Evolutionary conservation across 768 basidiomycete genomes (phyloP).

Genomic region (Boletus reticulatus): DNA sequence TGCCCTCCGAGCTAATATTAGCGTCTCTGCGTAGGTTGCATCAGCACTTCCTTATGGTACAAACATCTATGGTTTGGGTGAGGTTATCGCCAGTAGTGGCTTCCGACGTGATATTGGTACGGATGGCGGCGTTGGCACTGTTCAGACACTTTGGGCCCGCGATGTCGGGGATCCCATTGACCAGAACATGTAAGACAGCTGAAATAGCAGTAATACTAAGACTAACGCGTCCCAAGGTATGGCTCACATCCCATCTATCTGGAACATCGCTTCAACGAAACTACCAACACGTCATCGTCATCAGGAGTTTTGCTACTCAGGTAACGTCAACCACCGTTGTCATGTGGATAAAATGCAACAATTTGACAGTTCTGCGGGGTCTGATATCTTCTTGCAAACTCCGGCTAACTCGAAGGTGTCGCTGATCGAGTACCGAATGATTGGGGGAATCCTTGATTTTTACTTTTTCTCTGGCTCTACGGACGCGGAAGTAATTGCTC

Average conservation of each 20-base stretch:
- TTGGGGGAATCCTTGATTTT: constrained; percentile 76
- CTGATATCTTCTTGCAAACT: constrained; percentile 66
- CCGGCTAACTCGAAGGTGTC: constrained; percentile 55
- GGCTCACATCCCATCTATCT: constrained; percentile 72
- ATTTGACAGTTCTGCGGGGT: constrained; percentile 54
- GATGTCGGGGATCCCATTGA: constrained; percentile 63
- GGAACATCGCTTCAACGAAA: constrained; percentile 64
- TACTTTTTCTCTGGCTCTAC: constrained; percentile 67
- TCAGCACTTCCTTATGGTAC: constrained; percentile 63
- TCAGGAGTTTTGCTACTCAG: constrained; percentile 78
- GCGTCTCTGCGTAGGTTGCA: constrained; percentile 42
- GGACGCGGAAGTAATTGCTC: constrained; percentile 58
- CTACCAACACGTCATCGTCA: constrained; percentile 50
- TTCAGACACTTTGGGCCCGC: constrained; percentile 69
- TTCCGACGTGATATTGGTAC: constrained; percentile 60
- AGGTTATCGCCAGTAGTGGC: constrained; percentile 67
- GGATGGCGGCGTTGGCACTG: constrained; percentile 48
- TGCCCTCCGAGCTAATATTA: neutral
- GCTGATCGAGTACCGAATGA: constrained; percentile 66
- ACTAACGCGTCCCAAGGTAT: constrained; percentile 42
- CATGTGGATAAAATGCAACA: constrained; percentile 2
- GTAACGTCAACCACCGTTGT: constrained; percentile 30
- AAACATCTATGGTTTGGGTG: constrained; percentile 79
- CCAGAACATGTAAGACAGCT: constrained; percentile 53
- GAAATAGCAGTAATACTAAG: neutral